A percentile compares a stretch with the other conserved stretches of the same genome.
These are phyloP conservation scores for Pachysandra terminalis DNA, from an alignment of 164 flowering plant genomes.

Conservation along the genomic window DNA sequence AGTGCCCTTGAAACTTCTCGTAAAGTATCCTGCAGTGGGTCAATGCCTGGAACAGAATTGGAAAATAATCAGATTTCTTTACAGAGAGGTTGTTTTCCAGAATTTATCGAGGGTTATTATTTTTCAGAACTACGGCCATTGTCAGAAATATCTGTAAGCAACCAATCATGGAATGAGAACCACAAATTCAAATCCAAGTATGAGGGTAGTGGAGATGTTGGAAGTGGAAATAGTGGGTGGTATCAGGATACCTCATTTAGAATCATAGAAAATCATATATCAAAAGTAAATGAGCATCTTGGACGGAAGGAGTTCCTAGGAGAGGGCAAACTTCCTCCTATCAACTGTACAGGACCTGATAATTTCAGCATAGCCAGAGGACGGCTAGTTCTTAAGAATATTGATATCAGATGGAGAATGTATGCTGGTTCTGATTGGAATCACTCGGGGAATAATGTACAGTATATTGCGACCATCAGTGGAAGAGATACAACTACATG, in stretches of 20 bases:
- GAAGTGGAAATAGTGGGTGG: constrained; percentile 60
- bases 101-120: constrained; percentile 76
- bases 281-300: constrained; percentile 26
- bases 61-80: constrained; percentile 34
- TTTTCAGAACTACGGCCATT: constrained; percentile 48
- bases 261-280: constrained; percentile 71
- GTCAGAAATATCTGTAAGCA: constrained; percentile 36
- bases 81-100: constrained; percentile 36
- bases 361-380: constrained; percentile 42
- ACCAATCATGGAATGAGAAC: constrained; percentile 19
- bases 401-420: constrained; percentile 73
- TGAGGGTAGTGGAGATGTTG: constrained; percentile 21
- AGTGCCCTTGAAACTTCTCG: constrained; percentile 23
- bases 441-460: constrained; percentile 20
- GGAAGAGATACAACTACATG: constrained; percentile 62
- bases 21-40: constrained; percentile 19
- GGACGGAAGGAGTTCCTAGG: constrained; percentile 14
- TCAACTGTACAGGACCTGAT: constrained; percentile 17
- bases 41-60: constrained; percentile 20
- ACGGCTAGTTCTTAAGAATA: constrained; percentile 54
- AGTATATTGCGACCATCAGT: constrained; percentile 11
- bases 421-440: constrained; percentile 84
- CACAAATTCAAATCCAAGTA: constrained; percentile 21
- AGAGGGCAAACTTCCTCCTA: constrained; percentile 22
- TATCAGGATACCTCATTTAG: constrained; percentile 50